Evolutionary conservation across 2,329 filamentous ascomycete genomes (phyloP).

Genomic region (Pseudopyricularia javanii): DNA sequence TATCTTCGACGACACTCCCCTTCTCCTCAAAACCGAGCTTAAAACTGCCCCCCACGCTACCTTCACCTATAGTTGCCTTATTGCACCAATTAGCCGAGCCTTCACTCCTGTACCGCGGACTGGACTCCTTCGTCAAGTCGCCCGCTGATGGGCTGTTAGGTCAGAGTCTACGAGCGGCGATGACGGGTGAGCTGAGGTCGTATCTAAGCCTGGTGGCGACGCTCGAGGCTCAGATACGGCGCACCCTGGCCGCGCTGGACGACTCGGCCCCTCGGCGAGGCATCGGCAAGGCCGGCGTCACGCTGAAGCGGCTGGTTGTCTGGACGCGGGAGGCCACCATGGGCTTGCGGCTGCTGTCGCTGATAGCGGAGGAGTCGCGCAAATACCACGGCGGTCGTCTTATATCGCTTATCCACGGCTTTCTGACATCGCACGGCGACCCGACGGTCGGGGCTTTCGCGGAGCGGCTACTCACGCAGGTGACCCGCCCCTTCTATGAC

Average conservation of each 20-base stretch:
- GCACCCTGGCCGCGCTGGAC: conserved; percentile 65
- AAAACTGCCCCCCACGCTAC: conserved; percentile 66
- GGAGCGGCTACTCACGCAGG: conserved; percentile 71
- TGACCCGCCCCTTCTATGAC: conserved; percentile 91
- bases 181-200: conserved; percentile 72
- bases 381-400: conserved; percentile 77
- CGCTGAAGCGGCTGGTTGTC: conserved; percentile 86
- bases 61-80: conserved; percentile 73
- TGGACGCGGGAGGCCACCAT: conserved; percentile 98
- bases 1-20: conserved; percentile 74
- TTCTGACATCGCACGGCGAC: conserved; percentile 88
- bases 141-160: conserved; percentile 74
- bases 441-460: conserved; percentile 90
- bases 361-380: conserved; percentile 86
- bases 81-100: conserved; percentile 86
- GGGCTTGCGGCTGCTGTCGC: conserved; percentile 81
- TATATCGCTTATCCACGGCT: conserved; percentile 85
- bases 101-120: conserved; percentile 74
- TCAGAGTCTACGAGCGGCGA: conserved; percentile 81
- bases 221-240: conserved; percentile 80
- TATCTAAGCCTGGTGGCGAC: conserved; percentile 88
- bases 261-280: conserved; percentile 54
- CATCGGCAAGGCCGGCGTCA: conserved; percentile 79
- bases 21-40: conserved; percentile 61
- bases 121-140: conserved; percentile 72